phyloP scores from a whole-genome alignment of 177 flowering plant species.

The Vitis hybrid region DNA sequence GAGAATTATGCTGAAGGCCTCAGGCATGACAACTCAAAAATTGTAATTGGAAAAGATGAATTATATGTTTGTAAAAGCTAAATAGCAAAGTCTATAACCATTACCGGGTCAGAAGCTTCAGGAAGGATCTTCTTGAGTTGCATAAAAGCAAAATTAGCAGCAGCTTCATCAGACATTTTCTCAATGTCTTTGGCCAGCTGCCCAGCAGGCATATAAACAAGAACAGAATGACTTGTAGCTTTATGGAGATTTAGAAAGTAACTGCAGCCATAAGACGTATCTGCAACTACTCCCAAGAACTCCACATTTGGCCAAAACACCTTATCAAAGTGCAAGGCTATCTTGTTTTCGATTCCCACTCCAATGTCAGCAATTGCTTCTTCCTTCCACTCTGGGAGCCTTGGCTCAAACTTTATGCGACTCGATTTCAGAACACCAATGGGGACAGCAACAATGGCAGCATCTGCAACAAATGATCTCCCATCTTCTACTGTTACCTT shows the following conservation, averaged over 20 bases:
- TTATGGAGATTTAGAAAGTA: slow-evolving; percentile 92
- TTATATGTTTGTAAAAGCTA: not conserved
- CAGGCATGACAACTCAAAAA: no score
- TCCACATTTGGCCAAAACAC: slow-evolving; percentile 98
- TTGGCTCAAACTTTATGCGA: slow-evolving; percentile 67
- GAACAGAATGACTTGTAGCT: slow-evolving; percentile 81
- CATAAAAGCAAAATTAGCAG: slow-evolving; percentile 72
- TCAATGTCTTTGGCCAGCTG: slow-evolving; percentile 75
- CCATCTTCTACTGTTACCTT: slow-evolving; percentile 74
- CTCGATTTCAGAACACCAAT: slow-evolving; percentile 74
- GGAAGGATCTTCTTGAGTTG: slow-evolving; percentile 85
- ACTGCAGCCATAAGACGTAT: slow-evolving; percentile 78
- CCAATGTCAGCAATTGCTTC: slow-evolving; percentile 75
- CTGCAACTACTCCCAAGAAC: slow-evolving; percentile 86
- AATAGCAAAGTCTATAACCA: not conserved
- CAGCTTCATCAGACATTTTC: slow-evolving; percentile 89
- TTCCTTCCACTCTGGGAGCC: slow-evolving; percentile 85
- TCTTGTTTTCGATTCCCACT: slow-evolving; percentile 86
- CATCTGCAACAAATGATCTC: slow-evolving; percentile 67
- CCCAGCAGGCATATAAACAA: slow-evolving; percentile 95
- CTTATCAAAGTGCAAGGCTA: slow-evolving; percentile 69
- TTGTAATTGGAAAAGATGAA: not conserved
- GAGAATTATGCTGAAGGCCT: no score
- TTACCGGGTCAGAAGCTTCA: slow-evolving; percentile 71
- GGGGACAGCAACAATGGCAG: slow-evolving; percentile 68